phyloP scores from a whole-genome alignment of 441 rosid species.

The Hura crepitans region DNA sequence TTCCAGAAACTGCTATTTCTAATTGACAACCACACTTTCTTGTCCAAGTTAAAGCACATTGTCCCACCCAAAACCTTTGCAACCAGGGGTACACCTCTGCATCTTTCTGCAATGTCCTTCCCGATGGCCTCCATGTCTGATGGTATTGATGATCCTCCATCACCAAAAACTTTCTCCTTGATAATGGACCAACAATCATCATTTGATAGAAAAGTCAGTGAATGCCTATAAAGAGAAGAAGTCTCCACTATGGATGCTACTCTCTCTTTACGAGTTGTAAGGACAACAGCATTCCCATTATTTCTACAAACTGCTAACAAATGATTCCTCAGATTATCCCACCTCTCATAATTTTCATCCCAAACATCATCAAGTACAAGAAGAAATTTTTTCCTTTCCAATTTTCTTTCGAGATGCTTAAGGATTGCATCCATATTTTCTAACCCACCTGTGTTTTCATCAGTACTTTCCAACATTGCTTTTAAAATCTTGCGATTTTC shows the following conservation, averaged over 20 bases:
- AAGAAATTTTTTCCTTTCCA: slow-evolving; percentile 20
- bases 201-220: not conserved
- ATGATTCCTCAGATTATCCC: slow-evolving; percentile 10
- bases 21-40: slow-evolving; percentile 19
- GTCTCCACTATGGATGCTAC: slow-evolving; percentile 18
- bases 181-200: slow-evolving; percentile 28
- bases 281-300: slow-evolving; percentile 14
- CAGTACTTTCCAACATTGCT: slow-evolving; percentile 14
- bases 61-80: slow-evolving; percentile 23
- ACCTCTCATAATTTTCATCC: slow-evolving; percentile 9
- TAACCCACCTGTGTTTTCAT: not conserved
- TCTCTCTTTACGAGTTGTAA: slow-evolving; percentile 19
- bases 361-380: slow-evolving; percentile 35
- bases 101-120: slow-evolving; percentile 21
- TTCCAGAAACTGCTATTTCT: slow-evolving; percentile 3
- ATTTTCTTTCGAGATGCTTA: not conserved
- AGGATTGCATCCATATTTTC: not conserved
- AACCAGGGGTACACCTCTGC: slow-evolving; percentile 29
- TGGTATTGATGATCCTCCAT: not conserved
- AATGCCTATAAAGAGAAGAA: not conserved
- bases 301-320: slow-evolving; percentile 14
- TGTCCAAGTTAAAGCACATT: not conserved
- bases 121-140: slow-evolving; percentile 19
- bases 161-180: slow-evolving; percentile 4
- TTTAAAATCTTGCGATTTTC: slow-evolving; percentile 10